Evolutionary conservation across 495 filamentous ascomycete genomes (phyloP), one percentile per base, ranked within the genome.

Genomic region (Cladorrhinum samala): DNA sequence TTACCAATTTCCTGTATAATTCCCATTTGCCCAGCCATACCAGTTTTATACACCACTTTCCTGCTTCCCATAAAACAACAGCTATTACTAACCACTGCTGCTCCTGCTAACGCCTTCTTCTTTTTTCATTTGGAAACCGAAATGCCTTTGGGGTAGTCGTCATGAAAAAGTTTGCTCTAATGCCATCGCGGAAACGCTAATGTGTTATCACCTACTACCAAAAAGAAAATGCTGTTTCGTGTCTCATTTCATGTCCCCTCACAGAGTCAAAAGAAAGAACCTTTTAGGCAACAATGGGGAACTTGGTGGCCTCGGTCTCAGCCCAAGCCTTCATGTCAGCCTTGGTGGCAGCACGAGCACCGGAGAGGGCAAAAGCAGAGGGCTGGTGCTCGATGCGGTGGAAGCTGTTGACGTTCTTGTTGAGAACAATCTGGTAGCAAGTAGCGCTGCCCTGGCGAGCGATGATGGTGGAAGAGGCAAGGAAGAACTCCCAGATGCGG

Each of bases 401-500:
- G 50, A 85, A 93, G 21, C 89, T 88, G 78, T 98, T 98, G 75
- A 96, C 80, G 73, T 97, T 98, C 86, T 98, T 98, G 70, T 96
- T 89, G 46, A 94, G 72, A 16, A 82, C 87, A 68, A 98, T 91
- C 76, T 97, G 94, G 77, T 86, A 98, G 81, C 94, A 97, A 40
- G 91, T 91, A 46, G 93, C 94, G 60, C 77, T 79, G 54, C 93
- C 93, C 72, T 98, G 93, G 62, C 93, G 86, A 24, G 92, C 91
- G 67, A 85, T 83, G 72, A 98, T 97, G 63, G 89, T 95, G 2
- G 90, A 89, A 63, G 82, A 86, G 48, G 94, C 89, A 57, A 98
- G 84, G 85, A 98, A 98, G 77, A 83, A 96, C 68, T 97, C 92
- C 93, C 93, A 98, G 68, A 97, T 94, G 70, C 91, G 84, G 80